phyloP scores from a whole-genome alignment of 345 rosid species.

The Hevea brasiliensis region DNA sequence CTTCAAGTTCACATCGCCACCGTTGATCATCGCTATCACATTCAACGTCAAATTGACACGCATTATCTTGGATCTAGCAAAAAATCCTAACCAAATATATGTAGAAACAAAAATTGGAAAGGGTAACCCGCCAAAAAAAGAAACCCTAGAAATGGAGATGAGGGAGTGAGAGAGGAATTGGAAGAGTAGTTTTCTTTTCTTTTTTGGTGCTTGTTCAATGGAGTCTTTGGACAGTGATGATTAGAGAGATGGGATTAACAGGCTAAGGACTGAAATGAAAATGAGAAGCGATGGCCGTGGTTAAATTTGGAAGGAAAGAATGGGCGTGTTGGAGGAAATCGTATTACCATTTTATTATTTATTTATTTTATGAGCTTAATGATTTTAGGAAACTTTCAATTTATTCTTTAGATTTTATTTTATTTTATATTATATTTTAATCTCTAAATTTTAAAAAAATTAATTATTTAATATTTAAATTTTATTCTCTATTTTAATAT shows the following conservation, averaged over 20 bases:
- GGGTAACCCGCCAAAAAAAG: not conserved
- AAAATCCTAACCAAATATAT: not conserved
- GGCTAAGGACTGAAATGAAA: not conserved
- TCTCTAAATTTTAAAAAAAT: too few species aligned
- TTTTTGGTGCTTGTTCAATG: too few species aligned
- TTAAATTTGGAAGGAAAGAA: not conserved
- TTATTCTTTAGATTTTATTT: too few species aligned
- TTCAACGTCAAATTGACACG: slow-evolving; percentile 68
- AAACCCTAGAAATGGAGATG: not conserved
- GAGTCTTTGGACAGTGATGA: too few species aligned
- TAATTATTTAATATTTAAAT: too few species aligned
- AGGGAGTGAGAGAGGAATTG: too few species aligned
- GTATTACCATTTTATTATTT: not conserved
- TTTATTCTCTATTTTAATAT: too few species aligned
- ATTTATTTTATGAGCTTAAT: not conserved
- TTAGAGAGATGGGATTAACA: too few species aligned
- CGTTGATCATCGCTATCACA: slow-evolving; percentile 60
- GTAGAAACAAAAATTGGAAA: not conserved
- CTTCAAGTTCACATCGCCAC: slow-evolving; percentile 73
- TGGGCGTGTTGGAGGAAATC: not conserved
- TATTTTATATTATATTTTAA: too few species aligned
- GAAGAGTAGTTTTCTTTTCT: too few species aligned
- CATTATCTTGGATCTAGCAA: slow-evolving; percentile 36
- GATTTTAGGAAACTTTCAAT: too few species aligned
- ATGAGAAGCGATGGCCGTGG: not conserved